phyloP scores from a whole-genome alignment of 2,329 filamentous ascomycete genomes.

The Leptographium procerum region DNA sequence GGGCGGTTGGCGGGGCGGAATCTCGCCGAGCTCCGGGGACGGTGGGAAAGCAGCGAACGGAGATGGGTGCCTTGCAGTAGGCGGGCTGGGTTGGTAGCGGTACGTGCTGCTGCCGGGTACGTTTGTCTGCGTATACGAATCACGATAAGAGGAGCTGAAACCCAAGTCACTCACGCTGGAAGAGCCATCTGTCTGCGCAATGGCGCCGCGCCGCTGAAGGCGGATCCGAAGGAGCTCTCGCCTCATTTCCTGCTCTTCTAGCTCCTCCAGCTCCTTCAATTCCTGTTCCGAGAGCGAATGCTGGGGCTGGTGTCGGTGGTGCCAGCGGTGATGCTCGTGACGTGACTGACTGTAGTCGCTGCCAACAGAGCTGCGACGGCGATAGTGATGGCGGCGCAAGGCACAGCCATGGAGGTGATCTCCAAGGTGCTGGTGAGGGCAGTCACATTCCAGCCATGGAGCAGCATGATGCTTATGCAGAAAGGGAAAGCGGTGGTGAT shows the following conservation, averaged over 20 bases:
- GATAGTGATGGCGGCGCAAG: background rate
- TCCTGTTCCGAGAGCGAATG: background rate
- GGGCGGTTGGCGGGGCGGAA: background rate
- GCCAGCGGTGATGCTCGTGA: background rate
- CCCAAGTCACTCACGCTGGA: background rate
- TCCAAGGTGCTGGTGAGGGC: background rate
- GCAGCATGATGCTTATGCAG: too few species aligned
- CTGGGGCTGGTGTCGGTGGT: background rate
- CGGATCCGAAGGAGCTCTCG: background rate
- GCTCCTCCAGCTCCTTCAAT: background rate
- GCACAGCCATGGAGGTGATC: background rate
- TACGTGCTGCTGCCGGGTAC: too few species aligned
- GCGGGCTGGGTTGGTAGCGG: background rate
- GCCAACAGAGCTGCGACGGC: background rate
- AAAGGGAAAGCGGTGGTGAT: background rate
- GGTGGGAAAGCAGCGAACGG: background rate
- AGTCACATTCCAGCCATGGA: background rate
- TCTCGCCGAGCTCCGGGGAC: background rate
- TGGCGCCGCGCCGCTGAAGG: background rate
- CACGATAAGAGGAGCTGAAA: background rate
- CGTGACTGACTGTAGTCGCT: background rate
- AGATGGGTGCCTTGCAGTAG: background rate
- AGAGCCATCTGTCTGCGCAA: background rate
- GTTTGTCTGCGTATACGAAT: background rate
- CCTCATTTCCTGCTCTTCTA: background rate